Percentiles rank a stretch among this genome's conserved stretches.
Evolutionary conservation across 805 yeast species (phyloP).

Genomic region (Nakazawaea wyomingensis): DNA sequence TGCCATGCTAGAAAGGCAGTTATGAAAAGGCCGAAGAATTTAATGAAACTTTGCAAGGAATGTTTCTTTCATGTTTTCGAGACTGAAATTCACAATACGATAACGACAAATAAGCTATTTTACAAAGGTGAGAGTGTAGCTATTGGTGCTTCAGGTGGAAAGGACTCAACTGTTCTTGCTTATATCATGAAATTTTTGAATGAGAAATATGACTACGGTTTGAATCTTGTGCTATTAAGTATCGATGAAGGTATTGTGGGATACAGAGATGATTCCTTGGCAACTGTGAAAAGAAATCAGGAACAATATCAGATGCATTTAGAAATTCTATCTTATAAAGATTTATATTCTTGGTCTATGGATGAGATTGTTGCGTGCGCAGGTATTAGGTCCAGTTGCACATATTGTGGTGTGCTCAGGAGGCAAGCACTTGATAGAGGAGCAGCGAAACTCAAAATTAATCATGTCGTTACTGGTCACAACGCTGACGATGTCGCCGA

Average conservation of each 20-base stretch:
- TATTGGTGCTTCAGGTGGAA: conserved; percentile 98
- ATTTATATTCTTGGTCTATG: conserved; percentile 96
- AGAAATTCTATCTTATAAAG: conserved; percentile 66
- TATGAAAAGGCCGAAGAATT: conserved; percentile 86
- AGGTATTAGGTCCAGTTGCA: conserved; percentile 90
- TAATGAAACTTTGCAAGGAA: conserved; percentile 81
- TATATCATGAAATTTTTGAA: conserved; percentile 80
- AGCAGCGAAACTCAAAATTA: conserved; percentile 76
- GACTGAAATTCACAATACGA: conserved; percentile 92
- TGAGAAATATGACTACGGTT: conserved; percentile 83
- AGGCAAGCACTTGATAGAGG: conserved; percentile 97
- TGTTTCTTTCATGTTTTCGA: conserved; percentile 91
- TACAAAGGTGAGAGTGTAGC: conserved; percentile 83
- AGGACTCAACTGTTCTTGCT: conserved; percentile 94
- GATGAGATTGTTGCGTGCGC: conserved; percentile 95
- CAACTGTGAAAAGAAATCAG: conserved; percentile 93
- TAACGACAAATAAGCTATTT: conserved; percentile 63
- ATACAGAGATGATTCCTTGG: conserved; percentile 93
- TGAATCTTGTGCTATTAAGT: conserved; percentile 76
- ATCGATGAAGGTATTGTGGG: conserved; percentile 98
- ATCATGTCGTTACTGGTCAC: conserved; percentile 96
- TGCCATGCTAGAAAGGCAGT: conserved; percentile 82
- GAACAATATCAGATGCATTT: conserved; percentile 48
- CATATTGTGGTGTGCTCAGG: conserved; percentile 96
- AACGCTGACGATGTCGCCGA: conserved; percentile 99